Conservation (phyloP, 169 alveolate genomes). For the Perkinsus marinus region DNA sequence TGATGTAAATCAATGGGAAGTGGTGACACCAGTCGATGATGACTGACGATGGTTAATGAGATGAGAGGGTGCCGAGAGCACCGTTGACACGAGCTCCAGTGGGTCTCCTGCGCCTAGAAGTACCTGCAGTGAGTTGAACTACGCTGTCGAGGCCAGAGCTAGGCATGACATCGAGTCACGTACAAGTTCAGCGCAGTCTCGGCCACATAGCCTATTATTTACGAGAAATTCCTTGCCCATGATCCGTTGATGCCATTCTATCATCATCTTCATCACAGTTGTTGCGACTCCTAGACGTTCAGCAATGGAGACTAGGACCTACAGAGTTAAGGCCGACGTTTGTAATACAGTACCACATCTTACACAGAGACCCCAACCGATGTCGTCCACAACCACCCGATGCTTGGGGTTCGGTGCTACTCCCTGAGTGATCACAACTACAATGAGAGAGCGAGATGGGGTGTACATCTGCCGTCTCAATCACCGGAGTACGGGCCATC, state of each 20-base stretch:
- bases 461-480: background rate
- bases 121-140: background rate
- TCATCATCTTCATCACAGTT: conserved; percentile 18
- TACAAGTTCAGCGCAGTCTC: background rate
- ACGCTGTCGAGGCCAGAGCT: background rate
- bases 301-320: conserved; percentile 12
- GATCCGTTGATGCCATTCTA: conserved; percentile 25
- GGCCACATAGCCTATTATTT: background rate
- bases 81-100: background rate
- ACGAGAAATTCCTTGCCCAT: conserved; percentile 11
- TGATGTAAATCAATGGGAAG: too few relatives aligned
- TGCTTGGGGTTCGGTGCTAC: background rate
- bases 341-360: too few relatives aligned
- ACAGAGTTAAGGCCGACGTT: background rate
- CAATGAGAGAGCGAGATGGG: background rate
- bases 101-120: background rate
- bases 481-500: background rate
- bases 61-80: background rate
- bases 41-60: background rate
- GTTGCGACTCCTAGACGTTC: conserved; percentile 17
- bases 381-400: conserved; percentile 2
- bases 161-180: background rate
- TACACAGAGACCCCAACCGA: conserved; percentile 5
- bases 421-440: background rate
- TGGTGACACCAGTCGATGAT: too few relatives aligned